phyloP scores from a whole-genome alignment of 73 alveolate genomes.

The Paramecium sexaurelia region DNA sequence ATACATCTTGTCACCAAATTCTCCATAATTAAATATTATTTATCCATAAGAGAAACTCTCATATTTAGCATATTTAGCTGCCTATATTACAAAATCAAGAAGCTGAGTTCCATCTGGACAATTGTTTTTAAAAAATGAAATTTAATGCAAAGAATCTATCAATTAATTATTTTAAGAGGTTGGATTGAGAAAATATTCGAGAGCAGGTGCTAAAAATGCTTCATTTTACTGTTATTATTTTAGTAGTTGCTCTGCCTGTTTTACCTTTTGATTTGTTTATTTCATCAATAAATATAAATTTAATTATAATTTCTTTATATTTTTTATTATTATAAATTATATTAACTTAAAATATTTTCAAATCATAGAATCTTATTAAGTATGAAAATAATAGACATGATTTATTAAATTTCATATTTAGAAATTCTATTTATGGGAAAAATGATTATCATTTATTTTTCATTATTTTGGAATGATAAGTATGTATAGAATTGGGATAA shows the following conservation, averaged over 20 bases:
- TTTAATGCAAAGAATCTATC: background rate
- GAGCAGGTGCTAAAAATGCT: background rate
- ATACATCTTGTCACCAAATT: slow-evolving; percentile 37
- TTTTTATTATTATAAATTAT: background rate
- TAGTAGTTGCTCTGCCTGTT: background rate
- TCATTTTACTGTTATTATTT: background rate
- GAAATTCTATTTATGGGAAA: no score
- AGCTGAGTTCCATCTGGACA: slow-evolving; percentile 23
- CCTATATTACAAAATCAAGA: background rate
- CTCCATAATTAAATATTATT: slow-evolving; percentile 35
- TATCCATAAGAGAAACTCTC: slow-evolving; percentile 3
- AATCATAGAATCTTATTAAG: no score
- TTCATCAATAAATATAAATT: background rate
- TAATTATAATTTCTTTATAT: background rate
- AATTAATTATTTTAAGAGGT: background rate
- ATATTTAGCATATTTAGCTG: background rate
- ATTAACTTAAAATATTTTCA: no score
- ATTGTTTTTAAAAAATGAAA: background rate
- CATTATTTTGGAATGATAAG: no score
- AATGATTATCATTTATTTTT: no score
- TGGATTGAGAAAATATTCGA: background rate
- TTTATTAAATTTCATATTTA: no score
- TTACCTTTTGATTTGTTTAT: background rate
- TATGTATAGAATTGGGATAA: no score
- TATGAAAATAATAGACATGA: no score